A percentile compares a stretch with the other conserved stretches of the same genome.
These are phyloP conservation scores for Geotrichum aggregatum DNA, from an alignment of 1,139 yeast species.

Conservation along the genomic window DNA sequence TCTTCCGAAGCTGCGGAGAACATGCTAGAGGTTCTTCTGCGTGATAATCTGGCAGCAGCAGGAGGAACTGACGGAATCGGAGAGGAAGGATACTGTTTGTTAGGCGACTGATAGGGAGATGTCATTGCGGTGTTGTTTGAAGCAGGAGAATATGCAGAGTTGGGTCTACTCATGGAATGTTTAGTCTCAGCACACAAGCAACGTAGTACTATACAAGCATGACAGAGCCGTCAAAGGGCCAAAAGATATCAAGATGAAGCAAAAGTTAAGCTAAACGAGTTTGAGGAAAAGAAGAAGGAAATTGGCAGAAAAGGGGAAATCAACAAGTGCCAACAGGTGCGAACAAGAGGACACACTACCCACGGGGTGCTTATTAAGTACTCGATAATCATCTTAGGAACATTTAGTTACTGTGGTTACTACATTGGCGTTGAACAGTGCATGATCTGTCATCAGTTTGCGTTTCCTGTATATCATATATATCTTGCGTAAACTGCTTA, in stretches of 20 bases:
- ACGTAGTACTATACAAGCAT: too few species aligned
- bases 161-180: not conserved
- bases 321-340: too few species aligned
- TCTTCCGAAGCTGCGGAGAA: not conserved
- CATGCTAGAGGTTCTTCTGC: not conserved
- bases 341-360: too few species aligned
- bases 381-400: too few species aligned
- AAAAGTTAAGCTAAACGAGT: not conserved
- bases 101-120: not conserved
- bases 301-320: not conserved
- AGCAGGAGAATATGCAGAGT: not conserved
- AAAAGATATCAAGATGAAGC: too few species aligned
- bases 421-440: too few species aligned
- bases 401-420: too few species aligned
- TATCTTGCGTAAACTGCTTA: too few species aligned
- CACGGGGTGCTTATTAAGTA: too few species aligned
- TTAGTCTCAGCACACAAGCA: not conserved
- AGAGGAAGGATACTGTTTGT: not conserved
- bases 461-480: too few species aligned
- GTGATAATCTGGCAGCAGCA: not conserved
- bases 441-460: too few species aligned
- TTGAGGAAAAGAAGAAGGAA: not conserved
- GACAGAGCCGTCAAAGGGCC: too few species aligned
- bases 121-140: not conserved
- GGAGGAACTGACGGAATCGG: not conserved